Base-by-base conservation (phyloP, 2,329 filamentous ascomycete species). In the Zelopaecilomyces penicillatus region DNA sequence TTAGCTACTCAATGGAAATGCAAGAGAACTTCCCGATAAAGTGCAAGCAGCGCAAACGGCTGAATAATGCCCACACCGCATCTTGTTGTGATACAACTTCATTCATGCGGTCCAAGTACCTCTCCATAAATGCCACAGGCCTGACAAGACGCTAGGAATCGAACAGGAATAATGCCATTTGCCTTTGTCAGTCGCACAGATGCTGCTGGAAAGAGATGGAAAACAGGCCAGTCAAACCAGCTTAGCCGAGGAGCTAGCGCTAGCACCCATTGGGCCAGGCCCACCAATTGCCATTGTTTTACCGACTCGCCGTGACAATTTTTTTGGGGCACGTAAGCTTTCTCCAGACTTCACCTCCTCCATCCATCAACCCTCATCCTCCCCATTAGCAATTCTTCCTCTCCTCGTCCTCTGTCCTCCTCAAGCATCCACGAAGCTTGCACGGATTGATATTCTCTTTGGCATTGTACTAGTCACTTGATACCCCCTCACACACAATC, bases 301-400 rank as follows among this genome's bases (percentile, higher is more conserved):
- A 55, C 65, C 65, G 65, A 65, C 47, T 44, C 56, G 59, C 63
- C 57, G 60, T 58, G 55, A 62, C 64, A 63, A 67, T 64, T 68
- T 68, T 63, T 68, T 66, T 60, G 58, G 59, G 59, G 56, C 44
- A 39, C 45, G 39, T 31, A 34, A 50, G 49, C 55, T 52, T 30
- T 45, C 45, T 48, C 41, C 45, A 48, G 43, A 44, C 45, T 39
- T 43, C 42, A 39, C 47, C 51, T 47, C 46, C 46, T 34, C 41
- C 44, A 19, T 46, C 53, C 51, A 50, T 53, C 48, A 42, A 34
- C 44, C 46, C 48, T 51, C 50, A 44, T 50, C 44, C 46, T 46
- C 46, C 40, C 46, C 37, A 39, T 34, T 19, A 19, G 19, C 30
- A 44, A 28, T 33, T 37, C 29, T 32, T n/a, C 32, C 43, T 42